Conservation (phyloP, 768 basidiomycete genomes). For the Boletus bicolor region DNA sequence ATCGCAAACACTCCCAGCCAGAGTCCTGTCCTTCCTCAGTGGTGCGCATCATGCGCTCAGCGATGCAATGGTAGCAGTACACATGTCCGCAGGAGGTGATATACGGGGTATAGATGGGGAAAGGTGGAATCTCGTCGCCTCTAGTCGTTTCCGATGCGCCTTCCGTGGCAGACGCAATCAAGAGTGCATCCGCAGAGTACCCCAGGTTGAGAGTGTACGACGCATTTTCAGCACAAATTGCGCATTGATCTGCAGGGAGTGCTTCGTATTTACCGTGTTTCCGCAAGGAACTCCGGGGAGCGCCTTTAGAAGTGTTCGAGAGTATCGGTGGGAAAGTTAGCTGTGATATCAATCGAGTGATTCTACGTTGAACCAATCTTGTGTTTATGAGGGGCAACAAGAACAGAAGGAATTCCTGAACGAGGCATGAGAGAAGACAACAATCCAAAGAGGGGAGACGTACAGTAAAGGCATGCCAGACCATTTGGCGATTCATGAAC, state of each 20-base stretch:
- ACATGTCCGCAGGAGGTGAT: constrained; percentile 77
- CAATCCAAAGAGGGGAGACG: constrained; percentile 23
- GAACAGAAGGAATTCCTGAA: constrained; percentile 92
- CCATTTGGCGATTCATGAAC: constrained; percentile 99
- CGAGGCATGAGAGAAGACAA: constrained; percentile 2
- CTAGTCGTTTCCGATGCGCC: constrained; percentile 12
- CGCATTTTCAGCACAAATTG: constrained; percentile 83
- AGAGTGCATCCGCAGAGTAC: constrained; percentile 50
- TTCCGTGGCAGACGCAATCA: constrained; percentile 21
- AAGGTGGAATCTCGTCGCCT: constrained; percentile 42
- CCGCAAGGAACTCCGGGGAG: constrained; percentile 8
- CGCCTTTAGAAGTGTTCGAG: constrained; percentile 26
- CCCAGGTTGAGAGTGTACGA: constrained; percentile 56
- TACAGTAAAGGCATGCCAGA: constrained; percentile 98
- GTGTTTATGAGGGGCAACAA: constrained; percentile 81
- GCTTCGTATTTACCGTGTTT: constrained; percentile 62
- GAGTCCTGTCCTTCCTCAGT: constrained; percentile 56
- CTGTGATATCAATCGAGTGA: constrained; percentile 36
- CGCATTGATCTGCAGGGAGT: constrained; percentile 75
- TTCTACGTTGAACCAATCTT: constrained; percentile 56
- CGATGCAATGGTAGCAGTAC: constrained; percentile 94
- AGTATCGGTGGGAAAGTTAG: constrained; percentile 30
- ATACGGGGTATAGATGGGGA: constrained; percentile 81
- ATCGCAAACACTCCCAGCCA: constrained; percentile 84
- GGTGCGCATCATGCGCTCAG: constrained; percentile 73